phyloP scores from a whole-genome alignment of 2,329 filamentous ascomycete species.

The Colletotrichum plurivorum region DNA sequence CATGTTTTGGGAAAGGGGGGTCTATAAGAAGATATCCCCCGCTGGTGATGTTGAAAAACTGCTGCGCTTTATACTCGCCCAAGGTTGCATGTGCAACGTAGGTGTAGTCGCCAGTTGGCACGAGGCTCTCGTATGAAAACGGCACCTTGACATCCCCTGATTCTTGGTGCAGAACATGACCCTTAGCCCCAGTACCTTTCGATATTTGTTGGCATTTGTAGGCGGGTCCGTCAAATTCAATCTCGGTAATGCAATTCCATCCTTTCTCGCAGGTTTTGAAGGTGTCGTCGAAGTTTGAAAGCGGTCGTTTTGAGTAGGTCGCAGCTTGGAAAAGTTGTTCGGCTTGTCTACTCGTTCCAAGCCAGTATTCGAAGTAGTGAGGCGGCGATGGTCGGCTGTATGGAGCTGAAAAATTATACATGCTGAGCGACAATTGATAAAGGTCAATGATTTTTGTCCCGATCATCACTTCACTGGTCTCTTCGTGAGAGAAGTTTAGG shows the following conservation, averaged over 20 bases:
- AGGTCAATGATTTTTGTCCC: conserved; percentile 48
- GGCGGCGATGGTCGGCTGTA: conserved; percentile 36
- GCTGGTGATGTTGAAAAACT: conserved; percentile 43
- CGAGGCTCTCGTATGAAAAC: conserved; percentile 45
- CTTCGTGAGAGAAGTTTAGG: conserved; percentile 52
- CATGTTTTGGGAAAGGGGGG: conserved; percentile 43
- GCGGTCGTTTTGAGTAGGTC: conserved; percentile 43
- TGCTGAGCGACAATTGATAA: conserved; percentile 46
- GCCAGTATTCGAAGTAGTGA: conserved; percentile 51
- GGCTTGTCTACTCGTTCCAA: conserved; percentile 43
- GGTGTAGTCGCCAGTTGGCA: conserved; percentile 48
- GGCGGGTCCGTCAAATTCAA: conserved; percentile 51
- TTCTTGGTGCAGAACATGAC: conserved; percentile 17
- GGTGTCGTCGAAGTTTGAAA: conserved; percentile 45
- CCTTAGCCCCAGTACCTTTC: conserved; percentile 43
- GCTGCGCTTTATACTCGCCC: conserved; percentile 48
- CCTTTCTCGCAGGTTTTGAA: conserved; percentile 49
- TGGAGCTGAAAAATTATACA: conserved; percentile 49
- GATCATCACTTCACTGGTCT: conserved; percentile 49
- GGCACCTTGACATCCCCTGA: conserved; percentile 44
- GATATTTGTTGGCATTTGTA: conserved; percentile 51
- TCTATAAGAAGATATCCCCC: conserved; percentile 45
- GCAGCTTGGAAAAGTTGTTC: conserved; percentile 46
- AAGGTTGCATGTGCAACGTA: conserved; percentile 47
- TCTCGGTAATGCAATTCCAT: conserved; percentile 52